These are phyloP conservation scores for Lipomyces yamanashiensis DNA, from an alignment of 805 yeast species.

Conservation along the genomic window DNA sequence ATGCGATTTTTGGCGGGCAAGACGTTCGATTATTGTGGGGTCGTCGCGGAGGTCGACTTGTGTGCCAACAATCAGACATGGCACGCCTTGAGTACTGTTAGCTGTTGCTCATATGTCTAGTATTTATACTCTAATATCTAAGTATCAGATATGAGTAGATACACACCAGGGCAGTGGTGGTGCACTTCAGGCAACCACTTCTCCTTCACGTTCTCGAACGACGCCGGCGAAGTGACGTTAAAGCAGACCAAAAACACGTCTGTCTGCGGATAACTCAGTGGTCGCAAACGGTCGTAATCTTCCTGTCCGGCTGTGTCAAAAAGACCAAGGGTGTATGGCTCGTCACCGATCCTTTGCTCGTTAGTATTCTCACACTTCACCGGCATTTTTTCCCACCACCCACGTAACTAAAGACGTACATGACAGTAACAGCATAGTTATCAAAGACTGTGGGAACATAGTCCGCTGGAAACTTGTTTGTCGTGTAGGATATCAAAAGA, in stretches of 20 bases:
- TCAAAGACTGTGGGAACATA: conserved; percentile 86
- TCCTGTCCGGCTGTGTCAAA: conserved; percentile 99
- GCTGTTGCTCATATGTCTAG: background rate
- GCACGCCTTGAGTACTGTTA: conserved; percentile 62
- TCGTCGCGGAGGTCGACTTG: conserved; percentile 95
- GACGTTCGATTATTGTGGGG: conserved; percentile 84
- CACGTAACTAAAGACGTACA: conserved; percentile 44
- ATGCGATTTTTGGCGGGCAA: conserved; percentile 85
- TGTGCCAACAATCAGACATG: conserved; percentile 95
- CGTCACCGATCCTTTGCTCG: conserved; percentile 76
- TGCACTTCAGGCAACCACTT: conserved; percentile 99
- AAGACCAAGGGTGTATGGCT: conserved; percentile 94
- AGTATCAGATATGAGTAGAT: background rate
- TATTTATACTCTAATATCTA: too few relatives aligned
- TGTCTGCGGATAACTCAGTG: conserved; percentile 94
- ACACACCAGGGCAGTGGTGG: conserved; percentile 78
- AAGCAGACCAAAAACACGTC: conserved; percentile 96
- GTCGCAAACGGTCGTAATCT: conserved; percentile 97
- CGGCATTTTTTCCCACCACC: too few relatives aligned
- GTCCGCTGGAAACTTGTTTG: conserved; percentile 96
- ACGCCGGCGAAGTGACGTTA: conserved; percentile 94
- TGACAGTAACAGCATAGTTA: conserved; percentile 84
- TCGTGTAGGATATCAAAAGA: conserved; percentile 91
- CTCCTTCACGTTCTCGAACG: conserved; percentile 95
- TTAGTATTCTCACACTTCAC: background rate